Base-by-base conservation (phyloP, 805 yeast species). In the Nakazawaea pomicola region DNA sequence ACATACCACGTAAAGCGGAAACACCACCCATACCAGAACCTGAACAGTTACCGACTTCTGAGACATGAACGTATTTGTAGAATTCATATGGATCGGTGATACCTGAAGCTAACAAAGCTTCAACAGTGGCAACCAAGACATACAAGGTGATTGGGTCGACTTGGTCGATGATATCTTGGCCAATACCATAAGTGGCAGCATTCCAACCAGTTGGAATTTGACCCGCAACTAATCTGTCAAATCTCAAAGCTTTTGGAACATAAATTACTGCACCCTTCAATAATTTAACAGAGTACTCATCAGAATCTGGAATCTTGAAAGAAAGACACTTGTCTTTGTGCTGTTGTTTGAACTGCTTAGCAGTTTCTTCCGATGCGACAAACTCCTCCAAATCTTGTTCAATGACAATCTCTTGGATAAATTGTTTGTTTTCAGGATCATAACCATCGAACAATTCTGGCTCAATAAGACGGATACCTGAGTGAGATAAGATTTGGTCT, bases 11-110 rank as follows among this genome's bases (percentile, higher is more conserved):
- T 60, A 93, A 70, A 40, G 99, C 99, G 54, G 84, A 64, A 56
- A 91, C 95, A 83, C 99, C 99, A 69, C 99, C 99, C 95, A 93
- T 91, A 79, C 99, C 99, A 43, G 97, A 89, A 72, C 99, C 99
- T 36, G 96, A 84, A 76, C 98, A 90, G 78, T 91, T 95, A 72
- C 99, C 99, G 53, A 93, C 89, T 68, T 93, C 98, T 35, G 98
- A 89, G 44, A 93, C 95, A 65, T 93, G 99, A 38, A 95, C 95
- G 62, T 93, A 95, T 70, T 91, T 83, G 76, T 93, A 93, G 76
- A 95, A 88, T 72, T 93, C 99, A 64, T 89, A 93, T 49, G 99
- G 99, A 63, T 93, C 99, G 46, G 96, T 88, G 57, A 93, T 71
- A 83, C 99, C 99, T 49, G 97, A 78, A 44, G 91, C 68, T 52